phyloP scores from a whole-genome alignment of 257 asterid genomes.

The Fraxinus cuspidata region DNA sequence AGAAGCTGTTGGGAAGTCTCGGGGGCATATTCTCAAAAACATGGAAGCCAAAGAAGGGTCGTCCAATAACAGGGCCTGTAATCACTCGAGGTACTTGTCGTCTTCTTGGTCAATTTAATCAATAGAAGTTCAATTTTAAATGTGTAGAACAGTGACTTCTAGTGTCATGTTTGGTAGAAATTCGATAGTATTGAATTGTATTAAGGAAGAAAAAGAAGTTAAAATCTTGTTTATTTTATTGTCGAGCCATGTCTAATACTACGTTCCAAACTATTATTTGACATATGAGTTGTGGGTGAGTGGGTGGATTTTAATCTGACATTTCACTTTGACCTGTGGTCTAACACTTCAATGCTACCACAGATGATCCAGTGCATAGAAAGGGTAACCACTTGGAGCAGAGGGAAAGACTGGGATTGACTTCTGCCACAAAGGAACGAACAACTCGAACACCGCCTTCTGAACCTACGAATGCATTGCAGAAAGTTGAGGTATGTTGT shows the following conservation, averaged over 20 bases:
- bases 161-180: background rate
- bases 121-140: constrained; percentile 11
- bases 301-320: constrained; percentile 20
- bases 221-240: background rate
- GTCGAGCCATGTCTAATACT: background rate
- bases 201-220: background rate
- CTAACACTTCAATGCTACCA: constrained; percentile 30
- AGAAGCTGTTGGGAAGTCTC: constrained; percentile 92
- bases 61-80: constrained; percentile 68
- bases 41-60: constrained; percentile 92
- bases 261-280: background rate
- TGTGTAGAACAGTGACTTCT: constrained; percentile 14
- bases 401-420: constrained; percentile 82
- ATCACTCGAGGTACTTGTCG: constrained; percentile 49
- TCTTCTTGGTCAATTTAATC: constrained; percentile 18
- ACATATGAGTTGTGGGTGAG: background rate
- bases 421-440: constrained; percentile 59
- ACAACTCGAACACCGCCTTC: constrained; percentile 45
- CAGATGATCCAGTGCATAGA: constrained; percentile 72
- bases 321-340: constrained; percentile 18
- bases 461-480: constrained; percentile 70
- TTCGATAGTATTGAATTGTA: background rate
- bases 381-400: constrained; percentile 86
- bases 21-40: constrained; percentile 91
- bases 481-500: constrained; percentile 83